Base-by-base conservation (phyloP, 192 early-diverging fungal species). In the Endogone sp. region DNA sequence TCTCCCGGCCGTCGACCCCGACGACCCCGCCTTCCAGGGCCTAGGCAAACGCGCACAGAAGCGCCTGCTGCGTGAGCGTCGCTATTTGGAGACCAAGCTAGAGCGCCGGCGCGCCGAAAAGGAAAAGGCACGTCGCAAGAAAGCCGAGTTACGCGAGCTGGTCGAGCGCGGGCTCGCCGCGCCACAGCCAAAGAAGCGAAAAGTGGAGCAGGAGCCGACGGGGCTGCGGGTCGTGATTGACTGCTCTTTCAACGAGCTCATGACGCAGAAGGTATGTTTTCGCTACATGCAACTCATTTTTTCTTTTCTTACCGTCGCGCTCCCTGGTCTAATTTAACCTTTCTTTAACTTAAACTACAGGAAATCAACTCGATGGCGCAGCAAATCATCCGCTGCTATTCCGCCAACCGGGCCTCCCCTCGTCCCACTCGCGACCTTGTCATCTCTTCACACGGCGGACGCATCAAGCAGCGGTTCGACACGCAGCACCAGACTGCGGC, bases 301-400 rank as follows among this genome's bases (percentile, higher is more conserved):
- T 22, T 71, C 22, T 2, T n/a, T 64, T 24, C 57, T 32, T 21
- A 69, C 27, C 22, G 30, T 21, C 10, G 44, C 6, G 9, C 1
- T 16, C 37, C 16, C 37, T n/a, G n/a, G n/a, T n/a, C n/a, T n/a
- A n/a, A n/a, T n/a, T n/a, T n/a, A n/a, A n/a, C n/a, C n/a, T n/a
- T n/a, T n/a, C n/a, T n/a, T n/a, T n/a, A n/a, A n/a, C n/a, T n/a
- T n/a, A n/a, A n/a, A n/a, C 37, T 16, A 16, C 72, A 89, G 76
- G 92, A 93, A 74, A 80, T 91, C 58, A 81, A 84, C 28, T 90
- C 88, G 13, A 81, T 92, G 60, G 81, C 87, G 71, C 72, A 78
- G 62, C 94, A 95, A 82, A 73, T 95, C 54, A 71, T 75, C 11
- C 89, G 87, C 16, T 93, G 92, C 79, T 94, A 95, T 71, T 74